Base-by-base conservation (phyloP, 169 alveolate species). In the Toxoplasma gondii region DNA sequence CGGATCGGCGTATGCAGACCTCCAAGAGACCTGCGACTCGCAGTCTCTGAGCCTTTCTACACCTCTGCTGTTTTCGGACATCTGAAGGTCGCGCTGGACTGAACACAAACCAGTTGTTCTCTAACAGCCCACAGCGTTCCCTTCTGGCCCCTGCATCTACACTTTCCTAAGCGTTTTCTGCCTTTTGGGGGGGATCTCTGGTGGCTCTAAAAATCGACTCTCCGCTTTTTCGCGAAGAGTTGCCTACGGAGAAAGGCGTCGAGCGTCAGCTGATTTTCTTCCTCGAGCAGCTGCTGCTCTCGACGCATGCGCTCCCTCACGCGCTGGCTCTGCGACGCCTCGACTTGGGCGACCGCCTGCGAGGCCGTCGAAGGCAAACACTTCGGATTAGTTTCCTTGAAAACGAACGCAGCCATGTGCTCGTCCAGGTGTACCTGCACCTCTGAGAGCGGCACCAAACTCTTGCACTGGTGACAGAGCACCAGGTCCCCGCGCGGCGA, bases 371-470 rank as follows among this genome's bases (percentile, higher is more conserved):
- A 74, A 1, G 44, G 44, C 43, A 74, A 44, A 74, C 84, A 74
- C 84, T 74, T 74, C 45, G 84, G 84, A 74, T 74, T 74, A 17
- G 84, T 74, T 74, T 74, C 84, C n/a, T 74, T 41, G 44, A 74
- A 74, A 16, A 74, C 84, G 84, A 34, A 36, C 43, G 39, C 84
- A 9, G 84, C 84, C 84, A 74, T 31, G 44, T 74, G 84, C 43
- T 1, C 84, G 44, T 74, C 84, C n/a, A 74, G 84, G n/a, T 74
- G 84, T 19, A 74, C 43, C 43, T 74, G 84, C 84, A 74, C 39
- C 17, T 74, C 84, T 1, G 39, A 34, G 39, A 74, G 84, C 43
- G 1, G 1, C 84, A 74, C 84, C 38, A 74, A 27, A 22, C 43
- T 74, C 39, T 74, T 36, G 84, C 84, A 74, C 84, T 74, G 84